A percentile compares a stretch with the other conserved stretches of the same genome.
phyloP scores from a whole-genome alignment of 225 moss, liverwort and hornwort genomes.

The Takakia lepidozioides region DNA sequence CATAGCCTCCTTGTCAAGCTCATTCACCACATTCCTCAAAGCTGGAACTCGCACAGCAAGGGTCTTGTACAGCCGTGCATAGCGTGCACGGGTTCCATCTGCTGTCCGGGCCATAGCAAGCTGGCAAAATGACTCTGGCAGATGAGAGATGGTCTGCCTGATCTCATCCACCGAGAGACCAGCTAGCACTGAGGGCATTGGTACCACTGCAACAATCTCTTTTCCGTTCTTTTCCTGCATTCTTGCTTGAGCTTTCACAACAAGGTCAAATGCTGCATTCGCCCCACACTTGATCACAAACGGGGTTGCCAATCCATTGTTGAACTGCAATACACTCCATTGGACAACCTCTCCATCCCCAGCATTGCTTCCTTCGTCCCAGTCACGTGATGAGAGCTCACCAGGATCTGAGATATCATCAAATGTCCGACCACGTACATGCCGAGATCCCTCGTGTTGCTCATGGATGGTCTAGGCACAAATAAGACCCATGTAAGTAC shows the following conservation, averaged over 20 bases:
- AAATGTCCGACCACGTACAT: conserved; percentile 31
- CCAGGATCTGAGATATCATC: conserved; percentile 37
- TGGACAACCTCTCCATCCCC: conserved; percentile 80
- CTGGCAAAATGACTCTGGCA: conserved; percentile 92
- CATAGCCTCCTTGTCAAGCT: conserved; percentile 26
- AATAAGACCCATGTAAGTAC: background rate
- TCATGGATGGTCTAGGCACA: conserved; percentile 35
- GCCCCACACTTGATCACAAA: conserved; percentile 97
- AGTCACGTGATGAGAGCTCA: conserved; percentile 39
- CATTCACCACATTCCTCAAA: conserved; percentile 39
- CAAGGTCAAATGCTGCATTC: conserved; percentile 80
- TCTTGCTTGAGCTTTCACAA: conserved; percentile 89
- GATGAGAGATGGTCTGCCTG: conserved; percentile 66
- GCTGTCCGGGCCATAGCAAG: conserved; percentile 87
- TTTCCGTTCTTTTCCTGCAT: conserved; percentile 63
- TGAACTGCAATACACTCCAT: conserved; percentile 98
- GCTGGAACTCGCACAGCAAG: conserved; percentile 84
- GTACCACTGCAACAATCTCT: conserved; percentile 93
- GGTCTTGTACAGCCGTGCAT: conserved; percentile 79
- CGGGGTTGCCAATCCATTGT: conserved; percentile 78
- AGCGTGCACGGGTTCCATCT: conserved; percentile 87
- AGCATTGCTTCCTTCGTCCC: conserved; percentile 37
- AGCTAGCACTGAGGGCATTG: conserved; percentile 53
- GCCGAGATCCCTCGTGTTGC: conserved; percentile 32
- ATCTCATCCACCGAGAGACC: conserved; percentile 90